Conservation (phyloP, 108 stramenopile genomes). For the Conticribra weissflogii region DNA sequence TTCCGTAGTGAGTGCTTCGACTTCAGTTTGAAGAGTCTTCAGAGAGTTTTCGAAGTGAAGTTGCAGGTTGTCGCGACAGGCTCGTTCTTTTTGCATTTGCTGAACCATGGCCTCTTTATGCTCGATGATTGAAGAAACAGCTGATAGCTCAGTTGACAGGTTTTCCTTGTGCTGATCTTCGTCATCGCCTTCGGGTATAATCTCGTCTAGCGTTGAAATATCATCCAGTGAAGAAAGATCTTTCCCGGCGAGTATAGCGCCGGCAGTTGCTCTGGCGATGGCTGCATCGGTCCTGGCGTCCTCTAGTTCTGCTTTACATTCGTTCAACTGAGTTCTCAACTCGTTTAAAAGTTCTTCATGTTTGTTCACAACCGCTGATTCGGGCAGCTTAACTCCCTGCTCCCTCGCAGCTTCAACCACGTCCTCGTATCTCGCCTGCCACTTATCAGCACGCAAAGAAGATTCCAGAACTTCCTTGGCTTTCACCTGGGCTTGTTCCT, state of each 20-base stretch:
- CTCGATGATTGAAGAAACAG: conserved; percentile 54
- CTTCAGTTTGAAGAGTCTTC: conserved; percentile 54
- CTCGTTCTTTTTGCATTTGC: conserved; percentile 53
- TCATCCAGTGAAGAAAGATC: conserved; percentile 28
- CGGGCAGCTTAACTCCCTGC: conserved; percentile 40
- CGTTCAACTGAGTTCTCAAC: conserved; percentile 40
- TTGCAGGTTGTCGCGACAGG: conserved; percentile 53
- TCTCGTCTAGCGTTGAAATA: conserved; percentile 6
- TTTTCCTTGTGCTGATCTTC: conserved; percentile 35
- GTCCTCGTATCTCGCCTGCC: conserved; percentile 48
- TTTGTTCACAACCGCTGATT: conserved; percentile 10
- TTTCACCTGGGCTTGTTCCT: conserved; percentile 20
- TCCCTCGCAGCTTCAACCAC: conserved; percentile 26
- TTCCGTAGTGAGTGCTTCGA: conserved; percentile 52
- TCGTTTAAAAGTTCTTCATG: conserved; percentile 28
- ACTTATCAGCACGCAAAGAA: conserved; percentile 58
- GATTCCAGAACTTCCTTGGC: conserved; percentile 55
- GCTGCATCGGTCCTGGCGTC: conserved; percentile 56
- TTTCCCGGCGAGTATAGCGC: conserved; percentile 47
- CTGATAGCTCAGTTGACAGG: conserved; percentile 53
- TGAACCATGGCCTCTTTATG: conserved; percentile 61
- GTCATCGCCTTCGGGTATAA: conserved; percentile 23
- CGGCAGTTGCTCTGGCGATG: conserved; percentile 58
- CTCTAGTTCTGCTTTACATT: conserved; percentile 44
- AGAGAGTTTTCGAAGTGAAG: conserved; percentile 57